Conservation (phyloP, 2,329 filamentous ascomycete species). For the Ophiocordyceps polyrhachis-furcata region DNA sequence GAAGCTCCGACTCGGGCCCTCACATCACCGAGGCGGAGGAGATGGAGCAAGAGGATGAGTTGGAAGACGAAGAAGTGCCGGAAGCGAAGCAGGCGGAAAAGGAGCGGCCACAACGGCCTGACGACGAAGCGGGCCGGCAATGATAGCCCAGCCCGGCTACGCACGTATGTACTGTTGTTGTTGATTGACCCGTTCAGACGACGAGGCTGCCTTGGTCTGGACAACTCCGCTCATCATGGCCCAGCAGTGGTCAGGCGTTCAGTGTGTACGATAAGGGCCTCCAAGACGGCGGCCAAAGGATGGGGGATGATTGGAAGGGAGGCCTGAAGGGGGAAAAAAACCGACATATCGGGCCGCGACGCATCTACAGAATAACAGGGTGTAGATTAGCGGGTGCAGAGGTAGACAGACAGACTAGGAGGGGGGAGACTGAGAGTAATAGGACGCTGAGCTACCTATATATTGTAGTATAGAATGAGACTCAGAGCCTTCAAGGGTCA, state of each 20-base stretch:
- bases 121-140: slow-evolving; percentile 1
- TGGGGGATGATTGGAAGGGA: background rate
- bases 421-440: too few relatives aligned
- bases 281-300: background rate
- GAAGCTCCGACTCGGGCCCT: slow-evolving; percentile 12
- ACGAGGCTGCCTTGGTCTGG: background rate
- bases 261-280: background rate
- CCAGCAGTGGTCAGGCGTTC: background rate
- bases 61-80: slow-evolving; percentile 11
- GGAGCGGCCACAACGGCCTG: background rate
- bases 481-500: too few relatives aligned
- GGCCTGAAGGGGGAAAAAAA: background rate
- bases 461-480: too few relatives aligned
- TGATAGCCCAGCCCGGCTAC: background rate
- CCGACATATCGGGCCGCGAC: background rate
- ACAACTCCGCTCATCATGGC: background rate
- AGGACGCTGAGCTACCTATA: too few relatives aligned
- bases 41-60: slow-evolving; percentile 24
- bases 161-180: too few relatives aligned
- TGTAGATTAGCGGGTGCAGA: background rate
- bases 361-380: background rate
- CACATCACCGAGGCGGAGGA: slow-evolving; percentile 33
- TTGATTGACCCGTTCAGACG: too few relatives aligned
- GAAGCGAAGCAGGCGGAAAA: slow-evolving; percentile 10
- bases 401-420: too few relatives aligned